Conservation (phyloP, 208 protist species). For the Blastocrithidia nonstop region DNA sequence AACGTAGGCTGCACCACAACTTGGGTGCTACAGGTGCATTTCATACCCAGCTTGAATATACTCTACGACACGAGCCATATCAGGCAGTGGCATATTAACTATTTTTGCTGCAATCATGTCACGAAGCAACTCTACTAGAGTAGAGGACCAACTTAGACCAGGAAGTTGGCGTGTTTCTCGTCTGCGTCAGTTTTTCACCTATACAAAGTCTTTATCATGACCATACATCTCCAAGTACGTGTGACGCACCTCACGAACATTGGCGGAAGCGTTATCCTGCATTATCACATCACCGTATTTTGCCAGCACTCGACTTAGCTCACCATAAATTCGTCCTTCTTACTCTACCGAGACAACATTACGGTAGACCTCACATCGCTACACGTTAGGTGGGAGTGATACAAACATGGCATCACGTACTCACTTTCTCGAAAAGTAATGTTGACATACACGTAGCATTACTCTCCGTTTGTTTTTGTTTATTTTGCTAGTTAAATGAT, state of each 20-base stretch:
- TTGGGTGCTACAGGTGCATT: slow-evolving; percentile 75
- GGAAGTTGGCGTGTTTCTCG: slow-evolving; percentile 51
- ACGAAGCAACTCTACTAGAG: slow-evolving; percentile 25
- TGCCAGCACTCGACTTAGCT: slow-evolving; percentile 38
- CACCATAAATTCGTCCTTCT: slow-evolving; percentile 52
- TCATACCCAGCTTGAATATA: slow-evolving; percentile 74
- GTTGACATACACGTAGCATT: no score
- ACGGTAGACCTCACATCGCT: slow-evolving; percentile 46
- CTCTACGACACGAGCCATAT: slow-evolving; percentile 77
- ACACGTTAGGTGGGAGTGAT: slow-evolving; percentile 30
- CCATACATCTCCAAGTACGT: slow-evolving; percentile 76
- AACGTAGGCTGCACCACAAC: slow-evolving; percentile 55
- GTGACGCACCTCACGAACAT: slow-evolving; percentile 51
- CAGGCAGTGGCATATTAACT: slow-evolving; percentile 7
- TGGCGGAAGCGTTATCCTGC: slow-evolving; percentile 22
- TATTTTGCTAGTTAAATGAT: no score
- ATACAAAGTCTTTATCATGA: slow-evolving; percentile 45
- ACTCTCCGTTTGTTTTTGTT: no score
- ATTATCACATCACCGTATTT: slow-evolving; percentile 43
- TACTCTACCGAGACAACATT: slow-evolving; percentile 46
- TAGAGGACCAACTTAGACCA: slow-evolving; percentile 66
- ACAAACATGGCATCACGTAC: slow-evolving; percentile 37
- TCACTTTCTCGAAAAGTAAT: no score
- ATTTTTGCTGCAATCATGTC: slow-evolving; percentile 11
- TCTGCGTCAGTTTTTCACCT: slow-evolving; percentile 53